A percentile compares a stretch with the other conserved stretches of the same genome.
Evolutionary conservation across 768 basidiomycete genomes (phyloP).

Genomic region (Hirschioporus abietinus): DNA sequence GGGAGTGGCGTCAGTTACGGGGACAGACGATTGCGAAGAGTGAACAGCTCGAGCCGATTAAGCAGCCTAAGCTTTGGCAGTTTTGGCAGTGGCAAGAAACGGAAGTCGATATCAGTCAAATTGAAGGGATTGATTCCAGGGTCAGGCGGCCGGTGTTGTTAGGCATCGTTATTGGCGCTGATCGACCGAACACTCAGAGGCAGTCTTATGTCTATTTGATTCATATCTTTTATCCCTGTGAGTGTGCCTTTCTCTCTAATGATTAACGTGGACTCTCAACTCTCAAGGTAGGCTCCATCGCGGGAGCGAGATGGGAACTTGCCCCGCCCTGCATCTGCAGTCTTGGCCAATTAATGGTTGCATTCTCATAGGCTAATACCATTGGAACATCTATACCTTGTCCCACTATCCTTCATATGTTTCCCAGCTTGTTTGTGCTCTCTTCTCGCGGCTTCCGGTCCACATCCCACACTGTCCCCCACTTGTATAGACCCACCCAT

Average conservation of each 20-base stretch:
- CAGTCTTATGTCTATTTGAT: not conserved
- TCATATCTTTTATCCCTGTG: conserved; percentile 15
- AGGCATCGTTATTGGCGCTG: conserved; percentile 17
- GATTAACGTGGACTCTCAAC: not conserved
- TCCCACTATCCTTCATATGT: not conserved
- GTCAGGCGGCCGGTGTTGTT: conserved; percentile 51
- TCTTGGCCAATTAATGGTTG: not conserved
- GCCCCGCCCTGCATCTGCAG: not conserved
- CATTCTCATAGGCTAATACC: not conserved
- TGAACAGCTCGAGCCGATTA: conserved; percentile 85
- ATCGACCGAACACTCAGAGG: not conserved
- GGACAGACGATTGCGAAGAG: conserved; percentile 84
- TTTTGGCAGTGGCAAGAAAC: conserved; percentile 49
- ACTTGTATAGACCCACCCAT: not conserved
- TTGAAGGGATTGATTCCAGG: conserved; percentile 61
- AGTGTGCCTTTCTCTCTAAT: conserved; percentile 2
- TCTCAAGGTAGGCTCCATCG: conserved; percentile 3
- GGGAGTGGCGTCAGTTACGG: conserved; percentile 97
- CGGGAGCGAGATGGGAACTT: conserved; percentile 3
- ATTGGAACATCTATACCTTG: not conserved
- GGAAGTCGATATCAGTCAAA: conserved; percentile 52
- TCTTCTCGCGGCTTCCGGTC: not conserved
- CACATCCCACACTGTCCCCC: not conserved
- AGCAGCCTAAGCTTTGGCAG: conserved; percentile 56
- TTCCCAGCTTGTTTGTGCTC: not conserved